phyloP scores from a whole-genome alignment of 176 grass and related monocot genomes.

The Thinopyrum elongatum region DNA sequence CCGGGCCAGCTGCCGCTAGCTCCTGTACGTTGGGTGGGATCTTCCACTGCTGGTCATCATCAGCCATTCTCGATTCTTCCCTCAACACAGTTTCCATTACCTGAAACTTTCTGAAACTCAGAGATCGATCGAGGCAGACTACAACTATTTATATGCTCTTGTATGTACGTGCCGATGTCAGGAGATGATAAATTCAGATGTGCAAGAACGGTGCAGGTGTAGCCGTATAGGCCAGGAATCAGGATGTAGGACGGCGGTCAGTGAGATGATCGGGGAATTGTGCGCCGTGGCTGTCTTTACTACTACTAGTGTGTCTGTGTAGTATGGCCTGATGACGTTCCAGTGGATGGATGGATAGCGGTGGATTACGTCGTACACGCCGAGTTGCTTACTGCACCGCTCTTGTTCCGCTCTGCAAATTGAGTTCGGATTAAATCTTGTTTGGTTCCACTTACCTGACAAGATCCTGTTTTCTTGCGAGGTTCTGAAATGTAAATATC shows the following conservation, averaged over 20 bases:
- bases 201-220: neutral
- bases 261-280: neutral
- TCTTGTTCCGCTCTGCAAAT: neutral
- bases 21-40: slow-evolving; percentile 19
- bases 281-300: too few relatives aligned
- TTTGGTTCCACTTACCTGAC: neutral
- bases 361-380: too few relatives aligned
- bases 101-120: too few relatives aligned
- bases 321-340: too few relatives aligned
- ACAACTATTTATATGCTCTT: neutral
- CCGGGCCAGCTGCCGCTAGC: neutral
- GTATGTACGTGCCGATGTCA: neutral
- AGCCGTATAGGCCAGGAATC: neutral
- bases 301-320: too few relatives aligned
- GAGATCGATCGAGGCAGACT: too few relatives aligned
- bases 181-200: neutral
- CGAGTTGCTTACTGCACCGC: too few relatives aligned
- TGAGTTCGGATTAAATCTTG: too few relatives aligned
- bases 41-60: neutral
- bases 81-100: too few relatives aligned
- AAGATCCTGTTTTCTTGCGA: neutral
- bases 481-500: too few relatives aligned
- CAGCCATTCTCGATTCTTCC: neutral
- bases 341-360: neutral
- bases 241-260: neutral